Evolutionary conservation across 1,284 basidiomycete genomes (phyloP).

Genomic region (Trichosporon sp.): DNA sequence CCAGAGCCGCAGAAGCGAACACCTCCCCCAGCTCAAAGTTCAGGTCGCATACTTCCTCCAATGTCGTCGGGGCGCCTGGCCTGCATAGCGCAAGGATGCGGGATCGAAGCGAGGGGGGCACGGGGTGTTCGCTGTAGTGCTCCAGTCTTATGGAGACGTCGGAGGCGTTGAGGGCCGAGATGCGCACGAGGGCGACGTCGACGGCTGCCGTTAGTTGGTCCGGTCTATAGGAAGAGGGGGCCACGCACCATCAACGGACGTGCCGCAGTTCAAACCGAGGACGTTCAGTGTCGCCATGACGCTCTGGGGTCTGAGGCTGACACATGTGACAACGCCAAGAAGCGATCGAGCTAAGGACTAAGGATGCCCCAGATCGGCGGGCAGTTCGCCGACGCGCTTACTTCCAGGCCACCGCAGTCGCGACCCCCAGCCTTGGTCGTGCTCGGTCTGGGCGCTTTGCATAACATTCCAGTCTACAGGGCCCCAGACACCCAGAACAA

Average conservation of each 20-base stretch:
- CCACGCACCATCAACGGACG: slow-evolving; percentile 31
- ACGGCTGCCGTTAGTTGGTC: not conserved
- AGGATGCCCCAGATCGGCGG: no score
- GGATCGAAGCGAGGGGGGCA: not conserved
- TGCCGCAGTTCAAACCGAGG: slow-evolving; percentile 40
- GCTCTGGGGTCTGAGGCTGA: not conserved
- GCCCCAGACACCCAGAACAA: no score
- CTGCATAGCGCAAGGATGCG: slow-evolving; percentile 17
- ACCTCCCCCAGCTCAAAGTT: slow-evolving; percentile 28
- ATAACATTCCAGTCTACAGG: no score
- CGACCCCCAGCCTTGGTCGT: no score
- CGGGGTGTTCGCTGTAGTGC: slow-evolving; percentile 27
- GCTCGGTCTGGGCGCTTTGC: no score
- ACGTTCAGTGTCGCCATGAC: slow-evolving; percentile 22
- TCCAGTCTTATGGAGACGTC: slow-evolving; percentile 21
- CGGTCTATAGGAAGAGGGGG: not conserved
- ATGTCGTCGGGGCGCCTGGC: slow-evolving; percentile 12
- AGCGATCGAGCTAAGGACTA: not conserved
- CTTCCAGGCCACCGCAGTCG: no score
- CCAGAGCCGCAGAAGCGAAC: slow-evolving; percentile 23
- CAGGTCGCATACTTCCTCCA: slow-evolving; percentile 30
- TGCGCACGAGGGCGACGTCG: slow-evolving; percentile 6
- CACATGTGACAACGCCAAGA: not conserved
- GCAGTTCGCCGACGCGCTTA: no score
- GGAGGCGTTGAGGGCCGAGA: not conserved